These are phyloP conservation scores for Meyerozyma athensensis DNA, from an alignment of 1,139 yeast species.

Conservation along the genomic window DNA sequence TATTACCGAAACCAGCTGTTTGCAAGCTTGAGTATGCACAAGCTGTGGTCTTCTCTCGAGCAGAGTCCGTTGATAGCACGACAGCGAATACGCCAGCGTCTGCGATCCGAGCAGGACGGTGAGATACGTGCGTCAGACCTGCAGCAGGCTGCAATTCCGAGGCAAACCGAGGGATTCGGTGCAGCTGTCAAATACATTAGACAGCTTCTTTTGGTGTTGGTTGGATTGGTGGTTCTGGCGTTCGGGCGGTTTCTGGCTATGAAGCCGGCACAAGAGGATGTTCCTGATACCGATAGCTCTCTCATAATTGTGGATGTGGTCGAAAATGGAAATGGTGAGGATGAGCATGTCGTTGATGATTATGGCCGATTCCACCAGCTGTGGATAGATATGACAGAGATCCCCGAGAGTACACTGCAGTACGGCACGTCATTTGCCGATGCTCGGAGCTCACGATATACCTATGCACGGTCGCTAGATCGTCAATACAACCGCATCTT, in stretches of 20 bases:
- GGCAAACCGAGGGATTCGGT: not conserved
- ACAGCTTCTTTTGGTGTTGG: not conserved
- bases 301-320: conserved; percentile 1
- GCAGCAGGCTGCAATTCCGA: too few relatives aligned
- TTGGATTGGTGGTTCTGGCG: not conserved
- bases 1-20: not conserved
- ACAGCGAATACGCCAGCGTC: not conserved
- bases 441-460: not conserved
- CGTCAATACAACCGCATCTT: conserved; percentile 1
- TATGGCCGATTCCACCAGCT: not conserved
- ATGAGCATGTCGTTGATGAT: not conserved
- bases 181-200: not conserved
- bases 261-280: not conserved
- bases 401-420: not conserved
- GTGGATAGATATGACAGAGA: not conserved
- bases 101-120: not conserved
- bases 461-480: not conserved
- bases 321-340: not conserved
- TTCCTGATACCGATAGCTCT: not conserved
- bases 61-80: conserved; percentile 1
- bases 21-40: not conserved
- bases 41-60: not conserved
- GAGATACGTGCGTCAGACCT: too few relatives aligned
- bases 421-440: not conserved
- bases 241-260: not conserved